These are phyloP conservation scores for Cucurbita ficifolia DNA, from an alignment of 306 rosid species.

Conservation along the genomic window DNA sequence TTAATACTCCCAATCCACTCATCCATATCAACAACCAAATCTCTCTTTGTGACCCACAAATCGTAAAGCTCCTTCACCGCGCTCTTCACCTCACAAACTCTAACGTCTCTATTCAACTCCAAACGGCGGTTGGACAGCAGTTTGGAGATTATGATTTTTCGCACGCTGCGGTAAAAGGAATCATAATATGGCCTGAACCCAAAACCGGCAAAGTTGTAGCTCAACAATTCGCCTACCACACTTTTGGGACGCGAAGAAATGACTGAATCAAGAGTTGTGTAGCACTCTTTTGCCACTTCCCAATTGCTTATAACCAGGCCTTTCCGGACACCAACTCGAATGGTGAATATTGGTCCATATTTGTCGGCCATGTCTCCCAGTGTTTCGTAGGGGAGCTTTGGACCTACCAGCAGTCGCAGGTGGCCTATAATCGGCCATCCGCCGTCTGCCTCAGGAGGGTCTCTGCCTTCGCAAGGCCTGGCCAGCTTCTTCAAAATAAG, in stretches of 20 bases:
- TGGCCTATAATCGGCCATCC: slow-evolving; percentile 59
- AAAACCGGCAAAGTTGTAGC: slow-evolving; percentile 26
- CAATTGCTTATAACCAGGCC: slow-evolving; percentile 17
- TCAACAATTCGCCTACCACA: neutral
- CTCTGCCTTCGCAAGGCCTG: neutral
- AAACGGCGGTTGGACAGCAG: slow-evolving; percentile 26
- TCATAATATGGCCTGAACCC: slow-evolving; percentile 17
- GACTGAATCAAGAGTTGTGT: slow-evolving; percentile 15
- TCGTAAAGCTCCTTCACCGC: slow-evolving; percentile 15
- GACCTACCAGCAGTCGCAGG: slow-evolving; percentile 17
- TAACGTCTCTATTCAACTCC: slow-evolving; percentile 13
- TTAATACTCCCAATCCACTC: slow-evolving; percentile 20
- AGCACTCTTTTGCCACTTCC: slow-evolving; percentile 32
- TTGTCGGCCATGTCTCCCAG: slow-evolving; percentile 32
- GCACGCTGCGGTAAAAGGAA: slow-evolving; percentile 29
- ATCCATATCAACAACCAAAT: slow-evolving; percentile 6
- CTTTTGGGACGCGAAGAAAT: slow-evolving; percentile 18
- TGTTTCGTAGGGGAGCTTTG: slow-evolving; percentile 20
- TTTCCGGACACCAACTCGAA: slow-evolving; percentile 15
- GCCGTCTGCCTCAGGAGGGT: slow-evolving; percentile 32
- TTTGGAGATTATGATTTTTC: slow-evolving; percentile 16
- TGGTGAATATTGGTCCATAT: slow-evolving; percentile 22
- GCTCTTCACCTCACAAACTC: slow-evolving; percentile 12
- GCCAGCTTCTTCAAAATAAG: neutral
- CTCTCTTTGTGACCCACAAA: slow-evolving; percentile 5